Base-by-base conservation (phyloP, 2,329 filamentous ascomycete species). In the Nigrospora oryzae region DNA sequence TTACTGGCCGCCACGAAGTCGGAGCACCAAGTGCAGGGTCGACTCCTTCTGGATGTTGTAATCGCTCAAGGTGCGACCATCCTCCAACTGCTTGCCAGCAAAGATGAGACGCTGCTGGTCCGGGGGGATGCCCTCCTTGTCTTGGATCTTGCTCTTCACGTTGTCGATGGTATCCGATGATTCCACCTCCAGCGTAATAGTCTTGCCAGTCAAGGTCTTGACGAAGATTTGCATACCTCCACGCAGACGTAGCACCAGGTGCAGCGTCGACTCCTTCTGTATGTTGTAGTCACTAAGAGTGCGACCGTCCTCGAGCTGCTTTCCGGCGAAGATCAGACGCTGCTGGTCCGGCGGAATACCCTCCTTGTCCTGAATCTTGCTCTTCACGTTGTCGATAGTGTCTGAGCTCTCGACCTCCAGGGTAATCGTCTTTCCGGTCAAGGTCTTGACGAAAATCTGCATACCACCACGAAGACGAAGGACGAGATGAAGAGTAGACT, bases 231-330 rank as follows among this genome's bases (percentile, higher is more conserved):
- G 77, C 83, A 86, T 88, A 67, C 85, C 85, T 75, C 85, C 85
- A 68, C 86, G 84, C 6, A 91, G 80, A 62, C 86, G 83, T 19
- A 91, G 81, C 39, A 91, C 86, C 45, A 91, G 63, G 63, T 91
- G 86, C 1, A 91, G 75, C 0, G 87, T 91, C 1, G 82, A 86
- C 62, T 91, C 87, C 71, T 91, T 91, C 67, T 97, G 91, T 39
- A 96, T 96, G 73, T 96, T 96, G 81, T 96, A 96, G 64, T 96
- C 91, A 42, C 81, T 85, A 0, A 96, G 74, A 1, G 90, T 96
- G 17, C 90, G 86, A 40, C 90, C 90, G 56, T 96, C 89, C 64
- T 95, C 89, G 1, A 95, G 70, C 67, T 95, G 89, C 79, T 95
- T 95, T 48, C 89, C 89, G 40, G 89, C 89, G 52, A 95, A 95